phyloP scores from a whole-genome alignment of 768 basidiomycete species.

The Russula vinacea region DNA sequence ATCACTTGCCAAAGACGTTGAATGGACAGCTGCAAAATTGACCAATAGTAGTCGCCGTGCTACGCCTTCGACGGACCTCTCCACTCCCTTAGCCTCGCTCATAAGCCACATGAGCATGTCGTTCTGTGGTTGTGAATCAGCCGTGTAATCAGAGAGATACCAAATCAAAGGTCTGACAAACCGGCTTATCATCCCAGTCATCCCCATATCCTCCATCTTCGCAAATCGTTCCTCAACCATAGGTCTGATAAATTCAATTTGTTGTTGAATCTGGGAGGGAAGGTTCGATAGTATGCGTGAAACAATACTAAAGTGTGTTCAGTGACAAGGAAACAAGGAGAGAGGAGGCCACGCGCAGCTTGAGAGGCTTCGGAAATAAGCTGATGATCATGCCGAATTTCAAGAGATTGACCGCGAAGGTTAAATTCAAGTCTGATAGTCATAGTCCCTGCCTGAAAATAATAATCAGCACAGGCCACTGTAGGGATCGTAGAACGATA shows the following conservation, averaged over 20 bases:
- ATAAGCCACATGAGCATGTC: constrained; percentile 45
- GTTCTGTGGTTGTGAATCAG: constrained; percentile 37
- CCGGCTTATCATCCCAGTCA: too few species aligned
- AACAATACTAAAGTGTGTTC: too few species aligned
- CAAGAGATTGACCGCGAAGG: constrained; percentile 40
- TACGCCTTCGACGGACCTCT: constrained; percentile 36
- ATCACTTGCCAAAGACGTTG: constrained; percentile 36
- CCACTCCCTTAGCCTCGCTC: constrained; percentile 35
- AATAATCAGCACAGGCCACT: background rate
- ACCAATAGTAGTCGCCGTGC: constrained; percentile 37
- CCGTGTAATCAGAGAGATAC: too few species aligned
- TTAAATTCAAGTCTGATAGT: constrained; percentile 33
- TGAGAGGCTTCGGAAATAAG: constrained; percentile 43
- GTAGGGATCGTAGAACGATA: background rate
- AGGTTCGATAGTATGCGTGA: too few species aligned
- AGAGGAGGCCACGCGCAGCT: too few species aligned
- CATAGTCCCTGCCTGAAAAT: constrained; percentile 41
- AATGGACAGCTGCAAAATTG: constrained; percentile 42
- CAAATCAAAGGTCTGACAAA: constrained; percentile 3
- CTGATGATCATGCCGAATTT: constrained; percentile 37
- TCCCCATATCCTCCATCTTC: too few species aligned
- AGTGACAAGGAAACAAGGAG: too few species aligned
- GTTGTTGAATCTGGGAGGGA: too few species aligned
- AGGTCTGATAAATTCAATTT: constrained; percentile 1
- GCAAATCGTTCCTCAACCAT: too few species aligned